Percentiles rank a stretch among this genome's conserved stretches.
Conservation (phyloP, 345 rosid genomes). For the Syzygium aromaticum region DNA sequence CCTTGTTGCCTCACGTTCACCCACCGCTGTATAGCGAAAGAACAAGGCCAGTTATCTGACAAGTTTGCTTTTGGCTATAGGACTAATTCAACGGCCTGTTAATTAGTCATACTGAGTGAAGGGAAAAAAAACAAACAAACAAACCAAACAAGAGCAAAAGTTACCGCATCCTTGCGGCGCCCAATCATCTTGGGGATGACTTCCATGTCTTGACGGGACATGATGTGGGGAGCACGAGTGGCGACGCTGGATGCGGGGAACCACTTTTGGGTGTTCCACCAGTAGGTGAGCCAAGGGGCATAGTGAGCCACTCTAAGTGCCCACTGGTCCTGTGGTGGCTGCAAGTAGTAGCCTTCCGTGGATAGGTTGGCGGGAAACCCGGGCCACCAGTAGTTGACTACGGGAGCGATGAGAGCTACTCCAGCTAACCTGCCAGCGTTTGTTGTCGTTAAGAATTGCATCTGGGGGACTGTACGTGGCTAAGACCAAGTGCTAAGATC, state of each 20-base stretch:
- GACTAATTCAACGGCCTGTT: background rate
- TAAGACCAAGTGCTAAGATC: background rate
- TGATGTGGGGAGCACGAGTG: constrained; percentile 10
- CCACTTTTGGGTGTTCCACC: constrained; percentile 59
- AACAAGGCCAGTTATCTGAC: background rate
- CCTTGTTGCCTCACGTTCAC: constrained; percentile 38
- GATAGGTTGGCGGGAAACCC: background rate
- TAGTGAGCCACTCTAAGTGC: constrained; percentile 40
- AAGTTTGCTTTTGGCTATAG: background rate
- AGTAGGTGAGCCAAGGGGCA: constrained; percentile 35
- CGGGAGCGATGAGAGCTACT: constrained; percentile 1
- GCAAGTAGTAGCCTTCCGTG: background rate
- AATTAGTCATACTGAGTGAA: background rate
- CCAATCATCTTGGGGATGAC: constrained; percentile 11
- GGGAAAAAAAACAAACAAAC: background rate
- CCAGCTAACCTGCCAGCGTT: constrained; percentile 10
- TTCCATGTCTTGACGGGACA: constrained; percentile 25
- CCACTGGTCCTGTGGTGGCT: constrained; percentile 42
- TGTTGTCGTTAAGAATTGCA: constrained; percentile 6
- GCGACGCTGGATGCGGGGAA: constrained; percentile 27
- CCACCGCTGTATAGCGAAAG: constrained; percentile 5
- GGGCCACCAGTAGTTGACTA: constrained; percentile 10
- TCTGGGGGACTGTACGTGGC: background rate
- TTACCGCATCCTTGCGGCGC: constrained; percentile 12
- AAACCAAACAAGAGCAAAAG: background rate